Evolutionary conservation across 148 eudicot genomes (phyloP).

Genomic region (Rhododendron vialii): DNA sequence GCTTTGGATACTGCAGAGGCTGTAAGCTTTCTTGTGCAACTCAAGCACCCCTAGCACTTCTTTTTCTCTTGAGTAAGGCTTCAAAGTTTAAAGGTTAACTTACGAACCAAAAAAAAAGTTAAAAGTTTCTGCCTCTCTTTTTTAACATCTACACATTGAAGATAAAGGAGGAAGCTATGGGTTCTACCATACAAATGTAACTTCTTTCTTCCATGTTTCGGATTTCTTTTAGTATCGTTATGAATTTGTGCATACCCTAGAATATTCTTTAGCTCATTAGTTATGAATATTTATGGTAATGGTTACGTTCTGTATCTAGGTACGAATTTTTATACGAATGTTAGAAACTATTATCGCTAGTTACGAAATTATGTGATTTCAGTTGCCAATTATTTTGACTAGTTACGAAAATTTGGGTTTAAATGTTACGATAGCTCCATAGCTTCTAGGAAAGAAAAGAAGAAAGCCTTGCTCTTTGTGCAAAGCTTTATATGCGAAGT

Average conservation of each 20-base stretch:
- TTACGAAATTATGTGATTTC: not conserved
- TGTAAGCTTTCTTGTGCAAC: slow-evolving; percentile 38
- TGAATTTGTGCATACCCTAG: not conserved
- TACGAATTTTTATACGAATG: not conserved
- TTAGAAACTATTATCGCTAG: not conserved
- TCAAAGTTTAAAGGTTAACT: not conserved
- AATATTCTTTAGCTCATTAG: not conserved
- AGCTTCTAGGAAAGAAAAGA: not conserved
- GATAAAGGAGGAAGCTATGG: not conserved
- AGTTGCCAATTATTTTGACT: not conserved
- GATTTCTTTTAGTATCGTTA: not conserved
- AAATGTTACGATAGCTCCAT: not conserved
- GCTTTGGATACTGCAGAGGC: slow-evolving; percentile 81
- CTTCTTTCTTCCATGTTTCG: not conserved
- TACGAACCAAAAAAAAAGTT: not conserved
- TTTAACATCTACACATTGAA: not conserved
- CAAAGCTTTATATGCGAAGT: not conserved
- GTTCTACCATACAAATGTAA: not conserved
- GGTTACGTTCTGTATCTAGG: not conserved
- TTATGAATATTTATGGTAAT: not conserved
- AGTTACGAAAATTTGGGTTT: not conserved
- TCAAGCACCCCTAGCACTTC: not conserved
- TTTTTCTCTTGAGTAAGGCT: not conserved
- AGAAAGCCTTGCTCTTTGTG: not conserved
- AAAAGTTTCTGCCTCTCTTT: not conserved